phyloP scores from a whole-genome alignment of 2,329 filamentous ascomycete species.

The Colletotrichum chlorophyti region DNA sequence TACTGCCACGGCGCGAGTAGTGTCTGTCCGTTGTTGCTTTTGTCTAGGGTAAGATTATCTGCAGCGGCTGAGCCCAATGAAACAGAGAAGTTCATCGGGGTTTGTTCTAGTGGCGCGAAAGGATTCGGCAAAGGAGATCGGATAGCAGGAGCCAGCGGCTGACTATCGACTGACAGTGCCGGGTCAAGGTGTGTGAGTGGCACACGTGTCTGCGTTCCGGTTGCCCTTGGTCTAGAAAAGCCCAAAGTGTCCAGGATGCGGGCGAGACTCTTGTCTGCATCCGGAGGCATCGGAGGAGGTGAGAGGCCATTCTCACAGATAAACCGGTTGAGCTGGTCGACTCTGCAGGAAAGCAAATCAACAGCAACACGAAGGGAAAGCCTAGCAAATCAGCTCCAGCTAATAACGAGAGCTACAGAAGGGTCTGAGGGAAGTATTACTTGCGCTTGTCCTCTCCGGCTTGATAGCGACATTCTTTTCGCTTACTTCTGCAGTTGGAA shows the following conservation, averaged over 20 bases:
- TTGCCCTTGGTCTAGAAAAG: neutral
- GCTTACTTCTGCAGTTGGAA: conserved; percentile 12
- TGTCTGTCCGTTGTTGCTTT: neutral
- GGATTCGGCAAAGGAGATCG: neutral
- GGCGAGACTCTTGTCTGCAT: conserved; percentile 25
- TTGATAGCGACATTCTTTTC: conserved; percentile 10
- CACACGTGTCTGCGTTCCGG: neutral
- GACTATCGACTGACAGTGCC: neutral
- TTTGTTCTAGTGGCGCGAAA: neutral
- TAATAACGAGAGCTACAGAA: neutral
- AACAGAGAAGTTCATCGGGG: neutral
- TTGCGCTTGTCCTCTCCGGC: conserved; percentile 21
- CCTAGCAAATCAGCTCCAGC: neutral
- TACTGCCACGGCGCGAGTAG: neutral
- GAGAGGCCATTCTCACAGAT: conserved; percentile 47
- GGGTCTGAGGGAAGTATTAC: neutral
- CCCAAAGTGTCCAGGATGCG: conserved; percentile 13
- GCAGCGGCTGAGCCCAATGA: neutral
- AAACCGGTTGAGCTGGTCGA: conserved; percentile 39
- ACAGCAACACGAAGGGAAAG: conserved; percentile 18
- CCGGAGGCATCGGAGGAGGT: conserved; percentile 41
- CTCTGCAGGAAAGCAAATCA: conserved; percentile 11
- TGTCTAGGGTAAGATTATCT: neutral
- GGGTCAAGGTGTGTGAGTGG: neutral
- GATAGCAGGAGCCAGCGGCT: neutral